Conservation (phyloP, 352 stramenopile species). For the Thalassiosira hispida region DNA sequence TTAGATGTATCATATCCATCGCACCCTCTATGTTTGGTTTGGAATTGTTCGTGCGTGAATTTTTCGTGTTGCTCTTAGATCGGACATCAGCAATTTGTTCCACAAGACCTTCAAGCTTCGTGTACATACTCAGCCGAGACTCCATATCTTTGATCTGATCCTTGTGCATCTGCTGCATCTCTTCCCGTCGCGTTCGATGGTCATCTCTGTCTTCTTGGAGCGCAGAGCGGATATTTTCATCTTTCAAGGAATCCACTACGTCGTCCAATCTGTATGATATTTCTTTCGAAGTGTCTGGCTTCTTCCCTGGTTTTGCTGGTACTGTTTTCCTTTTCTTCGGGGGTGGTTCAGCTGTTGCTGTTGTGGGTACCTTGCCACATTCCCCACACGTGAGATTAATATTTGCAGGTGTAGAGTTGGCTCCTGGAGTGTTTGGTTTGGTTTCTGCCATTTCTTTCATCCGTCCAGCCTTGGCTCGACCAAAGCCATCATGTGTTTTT, state of each 20-base stretch:
- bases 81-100: constrained; percentile 3
- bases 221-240: constrained; percentile 17
- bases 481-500: too few relatives aligned
- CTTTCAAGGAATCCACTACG: background rate
- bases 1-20: constrained; percentile 21
- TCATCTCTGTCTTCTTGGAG: constrained; percentile 20
- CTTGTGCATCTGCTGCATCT: constrained; percentile 6
- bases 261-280: constrained; percentile 4
- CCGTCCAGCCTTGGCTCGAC: too few relatives aligned
- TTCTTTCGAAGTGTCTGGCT: background rate
- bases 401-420: too few relatives aligned
- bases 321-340: constrained; percentile 6
- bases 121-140: constrained; percentile 21
- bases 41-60: background rate
- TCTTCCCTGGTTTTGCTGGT: background rate
- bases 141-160: constrained; percentile 15
- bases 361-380: too few relatives aligned
- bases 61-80: background rate
- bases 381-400: too few relatives aligned
- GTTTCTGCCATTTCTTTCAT: too few relatives aligned
- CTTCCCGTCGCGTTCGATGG: background rate
- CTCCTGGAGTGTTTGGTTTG: too few relatives aligned
- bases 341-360: background rate
- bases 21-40: constrained; percentile 1
- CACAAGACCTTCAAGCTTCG: constrained; percentile 11